A percentile compares a stretch with the other conserved stretches of the same genome.
Conservation (phyloP, 805 yeast species). For the Starmerella scarabaei region DNA sequence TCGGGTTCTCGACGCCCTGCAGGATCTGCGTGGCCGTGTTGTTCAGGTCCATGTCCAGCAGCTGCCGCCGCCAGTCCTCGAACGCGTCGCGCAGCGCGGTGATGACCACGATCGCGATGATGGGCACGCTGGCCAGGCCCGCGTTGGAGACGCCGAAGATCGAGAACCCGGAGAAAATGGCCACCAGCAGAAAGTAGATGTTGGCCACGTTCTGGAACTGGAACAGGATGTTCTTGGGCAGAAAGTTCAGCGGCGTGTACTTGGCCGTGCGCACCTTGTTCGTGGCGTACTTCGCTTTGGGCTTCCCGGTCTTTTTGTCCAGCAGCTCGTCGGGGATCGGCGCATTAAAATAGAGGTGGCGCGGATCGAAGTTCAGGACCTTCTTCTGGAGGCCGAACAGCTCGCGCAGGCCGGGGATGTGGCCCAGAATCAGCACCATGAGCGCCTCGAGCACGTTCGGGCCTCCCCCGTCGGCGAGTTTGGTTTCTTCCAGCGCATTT, state of each 20-base stretch:
- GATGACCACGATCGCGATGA: constrained; percentile 61
- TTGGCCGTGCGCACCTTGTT: constrained; percentile 93
- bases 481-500: constrained; percentile 19
- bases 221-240: constrained; percentile 69
- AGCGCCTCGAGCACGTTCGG: constrained; percentile 1
- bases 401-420: constrained; percentile 16
- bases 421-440: constrained; percentile 23
- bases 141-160: constrained; percentile 66
- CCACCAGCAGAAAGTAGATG: constrained; percentile 66
- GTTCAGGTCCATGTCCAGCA: constrained; percentile 55
- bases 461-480: constrained; percentile 5
- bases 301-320: constrained; percentile 50
- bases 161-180: constrained; percentile 60
- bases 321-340: constrained; percentile 35
- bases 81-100: constrained; percentile 68
- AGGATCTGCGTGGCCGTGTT: constrained; percentile 49
- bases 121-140: constrained; percentile 65
- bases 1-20: constrained; percentile 42
- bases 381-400: constrained; percentile 16
- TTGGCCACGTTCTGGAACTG: constrained; percentile 90
- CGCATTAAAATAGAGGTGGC: constrained; percentile 39
- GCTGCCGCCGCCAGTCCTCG: constrained; percentile 58
- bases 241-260: constrained; percentile 79
- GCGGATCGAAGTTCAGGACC: constrained; percentile 14
- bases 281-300: constrained; percentile 53